Conservation (phyloP, 768 basidiomycete species). For the Lactarius sp. region DNA sequence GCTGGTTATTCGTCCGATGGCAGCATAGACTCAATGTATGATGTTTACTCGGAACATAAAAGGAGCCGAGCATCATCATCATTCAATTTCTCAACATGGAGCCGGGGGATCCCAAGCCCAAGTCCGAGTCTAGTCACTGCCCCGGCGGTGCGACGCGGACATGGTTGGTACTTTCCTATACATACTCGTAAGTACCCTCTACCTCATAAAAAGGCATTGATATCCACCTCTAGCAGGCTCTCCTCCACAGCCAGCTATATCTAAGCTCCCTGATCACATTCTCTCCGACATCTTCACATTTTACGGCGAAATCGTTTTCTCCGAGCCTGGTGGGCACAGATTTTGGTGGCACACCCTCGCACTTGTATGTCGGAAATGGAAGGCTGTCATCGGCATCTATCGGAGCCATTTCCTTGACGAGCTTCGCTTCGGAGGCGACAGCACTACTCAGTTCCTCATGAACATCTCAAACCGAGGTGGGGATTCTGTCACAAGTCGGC, state of each 20-base stretch:
- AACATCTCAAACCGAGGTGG: not conserved
- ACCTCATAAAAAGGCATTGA: not conserved
- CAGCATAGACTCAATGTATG: not conserved
- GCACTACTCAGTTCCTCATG: not conserved
- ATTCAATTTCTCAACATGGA: not conserved
- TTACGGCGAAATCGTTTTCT: not conserved
- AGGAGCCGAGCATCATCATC: not conserved
- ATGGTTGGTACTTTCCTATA: not conserved
- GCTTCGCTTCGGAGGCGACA: not conserved
- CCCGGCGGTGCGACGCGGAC: too few relatives aligned
- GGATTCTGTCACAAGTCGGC: not conserved
- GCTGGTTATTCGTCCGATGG: not conserved
- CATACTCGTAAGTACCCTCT: not conserved
- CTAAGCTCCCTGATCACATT: not conserved
- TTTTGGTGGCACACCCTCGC: slow-evolving; percentile 3
- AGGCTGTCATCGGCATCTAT: not conserved
- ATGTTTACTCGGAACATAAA: not conserved
- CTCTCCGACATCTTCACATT: slow-evolving; percentile 1
- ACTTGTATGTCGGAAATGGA: slow-evolving; percentile 7
- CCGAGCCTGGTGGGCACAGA: not conserved
- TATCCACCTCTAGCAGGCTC: not conserved
- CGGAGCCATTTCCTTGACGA: not conserved
- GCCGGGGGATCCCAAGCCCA: too few relatives aligned
- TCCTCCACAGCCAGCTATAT: not conserved
- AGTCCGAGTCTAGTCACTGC: too few relatives aligned